These are phyloP conservation scores for Phellinidium pouzarii DNA, from an alignment of 1,284 basidiomycete species.

Conservation along the genomic window DNA sequence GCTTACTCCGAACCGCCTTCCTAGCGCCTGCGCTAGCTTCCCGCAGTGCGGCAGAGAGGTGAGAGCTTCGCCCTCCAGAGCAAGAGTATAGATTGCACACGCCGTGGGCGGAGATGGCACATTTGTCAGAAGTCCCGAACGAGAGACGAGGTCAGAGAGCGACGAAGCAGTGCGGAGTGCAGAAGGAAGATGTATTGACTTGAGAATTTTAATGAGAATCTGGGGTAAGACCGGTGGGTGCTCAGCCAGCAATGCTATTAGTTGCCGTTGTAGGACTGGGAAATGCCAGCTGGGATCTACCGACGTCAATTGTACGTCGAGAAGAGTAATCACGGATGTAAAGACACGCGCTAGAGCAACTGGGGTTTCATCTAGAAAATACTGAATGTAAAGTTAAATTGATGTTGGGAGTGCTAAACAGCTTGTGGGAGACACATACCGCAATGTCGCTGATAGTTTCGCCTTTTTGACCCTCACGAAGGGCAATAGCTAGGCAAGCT, in stretches of 20 bases:
- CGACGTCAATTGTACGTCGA: conserved; percentile 39
- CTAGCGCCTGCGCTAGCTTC: conserved; percentile 50
- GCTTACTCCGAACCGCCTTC: conserved; percentile 39
- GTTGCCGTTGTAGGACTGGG: conserved; percentile 40
- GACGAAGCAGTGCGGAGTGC: conserved; percentile 49
- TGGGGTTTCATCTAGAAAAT: conserved; percentile 48
- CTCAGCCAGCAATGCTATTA: conserved; percentile 32
- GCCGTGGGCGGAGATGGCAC: conserved; percentile 47
- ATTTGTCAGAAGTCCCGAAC: conserved; percentile 32
- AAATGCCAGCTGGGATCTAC: conserved; percentile 39
- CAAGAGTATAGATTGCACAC: conserved; percentile 63
- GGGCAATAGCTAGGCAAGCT: conserved; percentile 56
- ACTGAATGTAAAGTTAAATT: conserved; percentile 27
- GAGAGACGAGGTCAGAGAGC: conserved; percentile 46
- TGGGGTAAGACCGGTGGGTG: conserved; percentile 25
- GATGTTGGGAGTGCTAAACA: conserved; percentile 16
- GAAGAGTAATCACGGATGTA: conserved; percentile 41
- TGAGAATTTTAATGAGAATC: conserved; percentile 24
- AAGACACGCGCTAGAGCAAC: conserved; percentile 49
- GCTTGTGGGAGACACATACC: conserved; percentile 29
- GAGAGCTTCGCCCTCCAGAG: conserved; percentile 58
- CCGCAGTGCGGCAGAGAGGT: conserved; percentile 46
- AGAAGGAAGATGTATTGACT: conserved; percentile 30
- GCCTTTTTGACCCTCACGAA: conserved; percentile 59
- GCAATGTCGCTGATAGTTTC: conserved; percentile 63